Conservation (phyloP, 2,329 filamentous ascomycete genomes). For the Aureobasidium leucospermi region DNA sequence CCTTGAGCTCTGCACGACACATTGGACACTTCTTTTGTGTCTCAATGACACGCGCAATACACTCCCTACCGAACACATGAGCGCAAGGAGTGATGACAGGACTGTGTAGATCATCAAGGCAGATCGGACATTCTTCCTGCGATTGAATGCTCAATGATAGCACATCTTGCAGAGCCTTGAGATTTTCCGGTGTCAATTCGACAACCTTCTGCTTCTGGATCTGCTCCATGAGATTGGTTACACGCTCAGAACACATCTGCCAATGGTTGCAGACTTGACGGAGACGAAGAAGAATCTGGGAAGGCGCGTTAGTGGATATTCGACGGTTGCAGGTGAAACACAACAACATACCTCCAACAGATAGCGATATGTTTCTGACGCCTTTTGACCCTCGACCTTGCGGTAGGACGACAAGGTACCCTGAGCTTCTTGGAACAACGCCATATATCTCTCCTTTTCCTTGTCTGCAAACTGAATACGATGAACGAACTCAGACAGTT, state of each 20-base stretch:
- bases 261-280: constrained; percentile 86
- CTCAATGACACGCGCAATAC: constrained; percentile 67
- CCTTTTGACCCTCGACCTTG: constrained; percentile 24
- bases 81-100: constrained; percentile 82
- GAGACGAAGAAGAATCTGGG: constrained; percentile 62
- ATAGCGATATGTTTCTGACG: constrained; percentile 56
- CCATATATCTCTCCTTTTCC: constrained; percentile 71
- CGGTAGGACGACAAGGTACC: constrained; percentile 59
- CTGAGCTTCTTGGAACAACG: constrained; percentile 66
- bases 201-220: constrained; percentile 63
- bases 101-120: constrained; percentile 62
- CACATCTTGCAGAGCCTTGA: constrained; percentile 63
- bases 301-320: not conserved
- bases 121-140: constrained; percentile 77
- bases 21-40: constrained; percentile 76
- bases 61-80: constrained; percentile 68
- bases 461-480: constrained; percentile 64
- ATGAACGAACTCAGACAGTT: constrained; percentile 71
- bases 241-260: constrained; percentile 68
- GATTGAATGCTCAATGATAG: constrained; percentile 70
- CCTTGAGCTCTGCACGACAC: constrained; percentile 63
- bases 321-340: no score
- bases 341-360: constrained; percentile 53
- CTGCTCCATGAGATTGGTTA: constrained; percentile 63
- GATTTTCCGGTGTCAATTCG: constrained; percentile 64